These are phyloP conservation scores for Nyssa sinensis DNA, from an alignment of 148 eudicot species.

Conservation along the genomic window DNA sequence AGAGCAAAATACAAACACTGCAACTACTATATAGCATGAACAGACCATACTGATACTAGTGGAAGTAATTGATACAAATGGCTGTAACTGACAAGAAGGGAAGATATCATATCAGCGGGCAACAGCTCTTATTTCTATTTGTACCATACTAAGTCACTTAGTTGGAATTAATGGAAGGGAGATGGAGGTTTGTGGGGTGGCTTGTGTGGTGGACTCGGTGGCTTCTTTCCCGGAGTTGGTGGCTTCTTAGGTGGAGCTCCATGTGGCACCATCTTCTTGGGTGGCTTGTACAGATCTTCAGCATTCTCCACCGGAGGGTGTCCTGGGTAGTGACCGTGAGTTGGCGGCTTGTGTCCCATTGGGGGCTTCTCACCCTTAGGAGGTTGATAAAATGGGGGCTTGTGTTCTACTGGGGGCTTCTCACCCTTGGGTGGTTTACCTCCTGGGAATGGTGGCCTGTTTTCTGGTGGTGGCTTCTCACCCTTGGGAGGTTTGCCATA, in stretches of 20 bases:
- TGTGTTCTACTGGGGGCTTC: slow-evolving; percentile 1
- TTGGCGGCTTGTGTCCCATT: neutral
- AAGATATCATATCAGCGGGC: neutral
- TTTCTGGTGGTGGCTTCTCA: slow-evolving; percentile 1
- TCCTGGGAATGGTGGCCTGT: too few species aligned
- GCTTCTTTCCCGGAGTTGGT: too few species aligned
- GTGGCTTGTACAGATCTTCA: neutral
- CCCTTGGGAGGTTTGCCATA: neutral
- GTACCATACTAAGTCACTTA: neutral
- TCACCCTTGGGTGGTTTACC: slow-evolving; percentile 1
- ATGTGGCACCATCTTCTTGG: too few species aligned
- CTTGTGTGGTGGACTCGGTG: too few species aligned
- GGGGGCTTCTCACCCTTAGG: too few species aligned
- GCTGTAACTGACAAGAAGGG: neutral
- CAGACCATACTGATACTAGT: too few species aligned
- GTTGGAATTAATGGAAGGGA: too few species aligned
- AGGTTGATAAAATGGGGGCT: neutral
- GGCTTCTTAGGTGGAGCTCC: too few species aligned
- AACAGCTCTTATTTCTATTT: neutral
- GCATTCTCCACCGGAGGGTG: neutral
- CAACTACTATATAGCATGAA: neutral
- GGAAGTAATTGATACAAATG: neutral
- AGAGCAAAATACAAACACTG: neutral
- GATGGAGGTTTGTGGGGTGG: neutral
- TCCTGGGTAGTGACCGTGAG: neutral